Evolutionary conservation across 192 early-diverging fungal species (phyloP).

Genomic region (Allomyces macrogynus): DNA sequence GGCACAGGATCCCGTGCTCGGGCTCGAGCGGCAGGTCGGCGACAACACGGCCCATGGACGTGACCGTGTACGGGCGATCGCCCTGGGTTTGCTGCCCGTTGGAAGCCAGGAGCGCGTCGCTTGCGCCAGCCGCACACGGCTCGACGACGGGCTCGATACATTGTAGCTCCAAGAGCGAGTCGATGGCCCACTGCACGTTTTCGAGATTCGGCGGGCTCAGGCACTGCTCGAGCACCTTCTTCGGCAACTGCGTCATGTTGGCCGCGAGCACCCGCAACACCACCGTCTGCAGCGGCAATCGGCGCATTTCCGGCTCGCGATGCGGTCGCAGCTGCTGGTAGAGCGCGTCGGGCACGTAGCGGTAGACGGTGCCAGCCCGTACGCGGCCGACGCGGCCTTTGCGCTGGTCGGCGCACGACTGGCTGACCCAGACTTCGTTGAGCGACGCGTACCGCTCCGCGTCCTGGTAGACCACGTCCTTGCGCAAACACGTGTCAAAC

Average conservation of each 20-base stretch:
- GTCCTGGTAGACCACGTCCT: constrained; percentile 10
- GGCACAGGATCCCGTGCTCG: constrained; percentile 9
- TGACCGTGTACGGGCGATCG: constrained; percentile 7
- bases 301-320: constrained; percentile 9
- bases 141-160: constrained; percentile 8
- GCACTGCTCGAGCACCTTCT: constrained; percentile 7
- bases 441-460: constrained; percentile 7
- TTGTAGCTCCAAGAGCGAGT: constrained; percentile 9
- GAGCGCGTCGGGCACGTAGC: constrained; percentile 8
- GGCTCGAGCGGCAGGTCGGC: constrained; percentile 10
- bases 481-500: constrained; percentile 11
- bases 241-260: constrained; percentile 2
- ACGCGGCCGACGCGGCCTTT: constrained; percentile 11
- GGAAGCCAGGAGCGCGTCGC: background rate
- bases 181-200: constrained; percentile 6
- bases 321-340: constrained; percentile 5
- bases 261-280: constrained; percentile 9
- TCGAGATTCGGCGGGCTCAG: constrained; percentile 9
- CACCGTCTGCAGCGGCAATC: constrained; percentile 9
- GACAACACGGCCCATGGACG: constrained; percentile 8
- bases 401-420: constrained; percentile 12
- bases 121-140: background rate
- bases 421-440: constrained; percentile 13
- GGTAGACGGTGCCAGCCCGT: constrained; percentile 10
- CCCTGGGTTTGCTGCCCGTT: background rate